Evolutionary conservation across 352 stramenopile species (phyloP).

Genomic region (Phytopythium boreale): DNA sequence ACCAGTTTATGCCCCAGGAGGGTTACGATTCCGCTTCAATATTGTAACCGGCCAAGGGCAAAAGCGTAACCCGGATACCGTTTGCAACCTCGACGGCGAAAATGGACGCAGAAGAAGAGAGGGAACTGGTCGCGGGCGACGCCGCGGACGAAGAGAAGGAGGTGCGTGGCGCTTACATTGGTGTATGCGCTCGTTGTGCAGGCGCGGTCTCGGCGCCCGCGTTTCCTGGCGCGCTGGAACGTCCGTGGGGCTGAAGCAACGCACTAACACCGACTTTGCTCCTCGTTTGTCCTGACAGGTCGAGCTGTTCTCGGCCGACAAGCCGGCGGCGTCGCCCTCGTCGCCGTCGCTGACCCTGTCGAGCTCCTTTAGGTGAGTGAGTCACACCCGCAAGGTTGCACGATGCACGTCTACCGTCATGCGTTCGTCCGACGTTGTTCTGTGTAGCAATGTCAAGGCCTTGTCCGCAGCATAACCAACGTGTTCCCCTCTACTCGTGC

Average conservation of each 20-base stretch:
- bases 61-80: not conserved
- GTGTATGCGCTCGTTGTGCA: not conserved
- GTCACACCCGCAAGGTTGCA: not conserved
- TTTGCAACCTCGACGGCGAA: not conserved
- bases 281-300: slow-evolving; percentile 20
- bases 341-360: slow-evolving; percentile 2
- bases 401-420: not conserved
- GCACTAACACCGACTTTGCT: not conserved
- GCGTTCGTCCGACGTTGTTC: not conserved
- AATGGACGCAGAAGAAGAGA: not conserved
- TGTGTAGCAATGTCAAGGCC: too few species aligned
- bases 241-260: not conserved
- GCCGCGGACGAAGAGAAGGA: slow-evolving; percentile 9
- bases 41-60: not conserved
- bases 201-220: not conserved
- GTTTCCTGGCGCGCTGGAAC: not conserved
- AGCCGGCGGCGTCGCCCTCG: slow-evolving; percentile 4
- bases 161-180: not conserved
- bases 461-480: not conserved
- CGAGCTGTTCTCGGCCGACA: slow-evolving; percentile 23
- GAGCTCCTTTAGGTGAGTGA: slow-evolving; percentile 2
- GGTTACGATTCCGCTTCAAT: not conserved
- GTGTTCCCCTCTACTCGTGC: too few species aligned
- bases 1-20: too few species aligned
- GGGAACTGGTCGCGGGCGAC: not conserved